These are phyloP conservation scores for Pichia sp. DNA, from an alignment of 1,139 yeast genomes.

Conservation along the genomic window DNA sequence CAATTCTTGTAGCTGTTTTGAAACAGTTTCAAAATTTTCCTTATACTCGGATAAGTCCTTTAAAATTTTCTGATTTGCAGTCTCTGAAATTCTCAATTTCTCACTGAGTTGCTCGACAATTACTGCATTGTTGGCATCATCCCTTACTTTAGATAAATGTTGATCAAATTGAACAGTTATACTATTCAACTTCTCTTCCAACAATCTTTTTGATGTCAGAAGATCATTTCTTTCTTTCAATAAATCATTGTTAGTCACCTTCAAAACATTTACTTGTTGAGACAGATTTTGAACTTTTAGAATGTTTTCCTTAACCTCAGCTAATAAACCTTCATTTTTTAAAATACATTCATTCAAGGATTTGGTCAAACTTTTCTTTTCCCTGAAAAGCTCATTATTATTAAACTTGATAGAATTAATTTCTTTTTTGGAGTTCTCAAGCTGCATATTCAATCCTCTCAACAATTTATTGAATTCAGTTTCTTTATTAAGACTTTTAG, in stretches of 20 bases:
- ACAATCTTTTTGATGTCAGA: constrained; percentile 35
- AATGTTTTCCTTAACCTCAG: constrained; percentile 39
- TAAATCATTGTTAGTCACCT: constrained; percentile 44
- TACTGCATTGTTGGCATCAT: constrained; percentile 23
- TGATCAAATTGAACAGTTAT: constrained; percentile 39
- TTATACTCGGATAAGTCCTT: constrained; percentile 28
- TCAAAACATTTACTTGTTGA: constrained; percentile 44
- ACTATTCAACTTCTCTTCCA: constrained; percentile 39
- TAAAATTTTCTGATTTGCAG: constrained; percentile 29
- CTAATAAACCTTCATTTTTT: constrained; percentile 38
- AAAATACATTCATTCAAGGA: constrained; percentile 36
- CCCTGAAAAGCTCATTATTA: constrained; percentile 40
- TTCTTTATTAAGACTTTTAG: constrained; percentile 51
- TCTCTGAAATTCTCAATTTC: constrained; percentile 29
- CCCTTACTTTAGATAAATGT: constrained; percentile 29
- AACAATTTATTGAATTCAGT: constrained; percentile 58
- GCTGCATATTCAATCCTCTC: constrained; percentile 51
- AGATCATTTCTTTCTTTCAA: constrained; percentile 42
- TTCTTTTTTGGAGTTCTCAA: constrained; percentile 45
- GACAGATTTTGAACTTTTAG: constrained; percentile 35
- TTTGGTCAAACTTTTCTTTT: constrained; percentile 41
- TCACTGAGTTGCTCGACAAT: constrained; percentile 31
- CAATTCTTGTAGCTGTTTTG: constrained; percentile 15
- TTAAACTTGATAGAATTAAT: constrained; percentile 45
- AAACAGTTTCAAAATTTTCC: constrained; percentile 24